Evolutionary conservation across 192 early-diverging fungal species (phyloP).

Genomic region (Funneliformis geosporum): DNA sequence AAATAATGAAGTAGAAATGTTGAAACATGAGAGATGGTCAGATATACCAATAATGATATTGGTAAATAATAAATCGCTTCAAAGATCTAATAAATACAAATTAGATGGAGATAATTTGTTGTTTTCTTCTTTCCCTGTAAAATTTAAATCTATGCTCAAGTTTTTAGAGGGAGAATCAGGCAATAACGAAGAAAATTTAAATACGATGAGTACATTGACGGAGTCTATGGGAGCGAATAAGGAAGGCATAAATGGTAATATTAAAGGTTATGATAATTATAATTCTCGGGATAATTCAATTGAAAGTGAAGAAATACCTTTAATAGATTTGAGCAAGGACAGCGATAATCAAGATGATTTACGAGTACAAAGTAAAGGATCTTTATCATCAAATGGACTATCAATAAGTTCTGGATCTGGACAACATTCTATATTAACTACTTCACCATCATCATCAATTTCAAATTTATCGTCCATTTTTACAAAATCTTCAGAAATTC

Average conservation of each 20-base stretch:
- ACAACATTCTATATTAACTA: not conserved
- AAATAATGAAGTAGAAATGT: constrained; percentile 4
- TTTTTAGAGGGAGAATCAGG: constrained; percentile 4
- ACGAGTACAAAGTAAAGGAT: not conserved
- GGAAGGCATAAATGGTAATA: not conserved
- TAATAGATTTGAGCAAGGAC: not conserved
- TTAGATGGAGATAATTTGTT: constrained; percentile 2
- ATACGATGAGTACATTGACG: not conserved
- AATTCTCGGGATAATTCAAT: not conserved
- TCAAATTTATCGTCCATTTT: not conserved
- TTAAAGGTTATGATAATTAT: not conserved
- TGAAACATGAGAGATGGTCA: not conserved
- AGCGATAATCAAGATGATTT: not conserved
- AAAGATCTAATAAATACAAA: not conserved
- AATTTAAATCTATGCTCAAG: constrained; percentile 26
- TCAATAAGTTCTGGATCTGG: not conserved
- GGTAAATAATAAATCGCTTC: constrained; percentile 18
- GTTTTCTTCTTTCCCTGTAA: constrained; percentile 6
- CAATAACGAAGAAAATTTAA: not conserved
- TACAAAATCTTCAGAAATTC: not conserved
- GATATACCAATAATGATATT: not conserved
- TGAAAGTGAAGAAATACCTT: not conserved
- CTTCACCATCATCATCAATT: not conserved
- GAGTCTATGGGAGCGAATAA: not conserved
- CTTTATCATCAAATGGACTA: not conserved